Base-by-base conservation (phyloP, 306 rosid genomes). In the Canavalia gladiata region DNA sequence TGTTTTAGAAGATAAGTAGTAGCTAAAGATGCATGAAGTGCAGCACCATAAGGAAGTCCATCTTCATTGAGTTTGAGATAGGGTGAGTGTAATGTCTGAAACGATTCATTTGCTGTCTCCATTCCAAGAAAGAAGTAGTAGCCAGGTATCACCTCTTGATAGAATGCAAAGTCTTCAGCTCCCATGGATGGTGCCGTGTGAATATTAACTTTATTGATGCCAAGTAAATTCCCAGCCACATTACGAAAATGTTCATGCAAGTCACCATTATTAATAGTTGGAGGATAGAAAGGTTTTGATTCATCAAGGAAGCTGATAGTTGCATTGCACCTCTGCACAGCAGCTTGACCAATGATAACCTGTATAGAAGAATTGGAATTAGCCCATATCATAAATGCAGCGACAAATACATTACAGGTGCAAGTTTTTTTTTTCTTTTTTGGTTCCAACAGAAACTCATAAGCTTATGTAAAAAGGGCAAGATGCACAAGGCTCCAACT, bases 21-120 rank as follows among this genome's bases (percentile, higher is more conserved):
- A 56, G 97, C 97, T 58, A 94, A 74, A 39, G 95, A 89, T 66
- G 99, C 99, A 74, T 92, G 97, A 83, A 95, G 92, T 31, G 98
- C 95, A 80, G 97, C 97, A 2, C 97, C 97, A 54, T 87, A 90
- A 65, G 94, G 90, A 51, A 92, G 84, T 56, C 76, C 92, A 45
- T 88, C 97, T 89, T 92, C 98, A 3, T 91, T 91, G 85, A 91
- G 56, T 52, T 68, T 67, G 87, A 89, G 88, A 88, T 84, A 54
- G 4, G 97, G 90, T 1, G 97, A 91, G 86, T 95, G 98, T 4
- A 39, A 66, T 0, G 81, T 33, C 13, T 67, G 68, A 13, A 75
- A 42, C 58, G 39, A 58, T 83, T 86, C 93, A 3, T 52, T 39
- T 2, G 5, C 76, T 18, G 80, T 76, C 84, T 34, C 5, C 68